Conservation (phyloP, 148 eudicot genomes). For the Silene latifolia region DNA sequence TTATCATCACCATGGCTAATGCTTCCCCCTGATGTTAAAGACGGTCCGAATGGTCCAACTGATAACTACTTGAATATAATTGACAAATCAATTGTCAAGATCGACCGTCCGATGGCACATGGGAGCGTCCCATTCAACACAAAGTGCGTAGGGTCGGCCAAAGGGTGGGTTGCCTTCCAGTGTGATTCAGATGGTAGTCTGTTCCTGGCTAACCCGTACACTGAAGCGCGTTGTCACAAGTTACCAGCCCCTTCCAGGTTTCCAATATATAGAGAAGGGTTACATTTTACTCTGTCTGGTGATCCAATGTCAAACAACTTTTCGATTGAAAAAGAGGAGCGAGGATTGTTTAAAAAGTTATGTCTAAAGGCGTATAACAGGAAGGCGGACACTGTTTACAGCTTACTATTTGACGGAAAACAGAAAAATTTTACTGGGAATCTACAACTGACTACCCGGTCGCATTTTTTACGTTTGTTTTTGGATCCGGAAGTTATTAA, state of each 20-base stretch:
- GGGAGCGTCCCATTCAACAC: background rate
- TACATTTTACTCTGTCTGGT: too few relatives aligned
- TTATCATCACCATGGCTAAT: conserved; percentile 3
- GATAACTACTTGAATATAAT: background rate
- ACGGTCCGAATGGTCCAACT: conserved; percentile 3
- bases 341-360: too few relatives aligned
- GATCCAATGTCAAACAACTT: too few relatives aligned
- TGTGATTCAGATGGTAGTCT: background rate
- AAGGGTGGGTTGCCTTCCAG: background rate
- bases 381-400: background rate
- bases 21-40: conserved; percentile 3
- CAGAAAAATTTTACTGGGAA: background rate
- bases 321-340: too few relatives aligned
- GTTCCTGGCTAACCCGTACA: background rate
- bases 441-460: background rate
- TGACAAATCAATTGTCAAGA: too few relatives aligned
- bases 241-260: background rate
- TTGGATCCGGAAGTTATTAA: background rate
- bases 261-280: background rate
- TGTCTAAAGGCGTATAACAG: background rate
- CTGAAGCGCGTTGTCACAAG: background rate
- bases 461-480: background rate
- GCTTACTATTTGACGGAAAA: background rate
- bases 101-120: background rate
- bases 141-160: background rate